These are phyloP conservation scores for Pythium biforme DNA, from an alignment of 352 stramenopile genomes.

Conservation along the genomic window DNA sequence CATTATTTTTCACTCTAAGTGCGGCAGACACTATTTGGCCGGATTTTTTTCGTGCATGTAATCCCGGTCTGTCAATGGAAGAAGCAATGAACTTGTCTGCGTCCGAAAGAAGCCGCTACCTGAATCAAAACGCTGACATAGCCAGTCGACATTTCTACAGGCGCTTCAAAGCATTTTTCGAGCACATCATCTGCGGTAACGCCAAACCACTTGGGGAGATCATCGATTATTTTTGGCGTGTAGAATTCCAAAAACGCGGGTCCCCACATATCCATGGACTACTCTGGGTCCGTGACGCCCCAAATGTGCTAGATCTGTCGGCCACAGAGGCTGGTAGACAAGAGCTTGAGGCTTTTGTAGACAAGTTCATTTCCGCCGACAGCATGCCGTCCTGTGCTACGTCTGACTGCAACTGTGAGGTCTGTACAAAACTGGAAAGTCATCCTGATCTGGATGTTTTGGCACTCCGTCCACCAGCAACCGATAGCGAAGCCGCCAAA, in stretches of 20 bases:
- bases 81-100: not conserved
- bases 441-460: not conserved
- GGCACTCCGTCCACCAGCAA: not conserved
- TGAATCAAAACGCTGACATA: conserved; percentile 1
- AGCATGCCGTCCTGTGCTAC: not conserved
- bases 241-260: conserved; percentile 29
- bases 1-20: not conserved
- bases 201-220: conserved; percentile 24
- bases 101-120: not conserved
- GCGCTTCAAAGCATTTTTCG: conserved; percentile 25
- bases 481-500: not conserved
- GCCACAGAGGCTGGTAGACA: not conserved
- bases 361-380: conserved; percentile 3
- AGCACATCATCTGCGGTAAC: not conserved
- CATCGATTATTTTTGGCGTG: conserved; percentile 27
- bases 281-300: conserved; percentile 26
- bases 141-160: conserved; percentile 23
- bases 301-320: not conserved
- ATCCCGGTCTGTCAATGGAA: not conserved
- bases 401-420: not conserved
- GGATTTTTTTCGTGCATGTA: conserved; percentile 18
- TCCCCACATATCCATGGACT: conserved; percentile 25
- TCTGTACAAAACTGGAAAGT: not conserved
- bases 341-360: not conserved
- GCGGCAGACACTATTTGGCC: conserved; percentile 10